Percentiles rank a stretch among this genome's conserved stretches.
phyloP scores from a whole-genome alignment of 1,139 yeast genomes.

The Zhuliangozyma blackwelliae region DNA sequence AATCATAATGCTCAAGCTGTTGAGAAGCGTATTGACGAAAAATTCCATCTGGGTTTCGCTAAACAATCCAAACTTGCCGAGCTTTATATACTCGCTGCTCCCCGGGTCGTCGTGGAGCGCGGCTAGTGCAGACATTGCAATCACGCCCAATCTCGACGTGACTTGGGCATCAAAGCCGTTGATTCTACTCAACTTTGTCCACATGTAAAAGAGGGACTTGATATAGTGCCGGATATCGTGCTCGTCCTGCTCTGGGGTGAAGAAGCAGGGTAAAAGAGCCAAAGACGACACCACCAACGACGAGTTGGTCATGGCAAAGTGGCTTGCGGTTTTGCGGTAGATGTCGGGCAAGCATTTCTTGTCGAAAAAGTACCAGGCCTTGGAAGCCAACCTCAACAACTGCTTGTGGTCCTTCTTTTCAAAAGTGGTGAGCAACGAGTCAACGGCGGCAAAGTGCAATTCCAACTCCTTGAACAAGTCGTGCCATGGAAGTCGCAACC shows the following conservation, averaged over 20 bases:
- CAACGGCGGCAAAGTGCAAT: slow-evolving; percentile 30
- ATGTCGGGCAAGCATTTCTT: slow-evolving; percentile 34
- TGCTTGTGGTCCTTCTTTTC: slow-evolving; percentile 43
- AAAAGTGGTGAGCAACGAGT: slow-evolving; percentile 25
- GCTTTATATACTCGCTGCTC: slow-evolving; percentile 10
- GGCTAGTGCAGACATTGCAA: slow-evolving; percentile 48
- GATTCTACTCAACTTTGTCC: slow-evolving; percentile 60
- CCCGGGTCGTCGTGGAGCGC: slow-evolving; percentile 24
- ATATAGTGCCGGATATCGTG: slow-evolving; percentile 51
- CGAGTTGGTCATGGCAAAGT: slow-evolving; percentile 58
- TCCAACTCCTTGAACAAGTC: slow-evolving; percentile 39
- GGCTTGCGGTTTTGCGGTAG: slow-evolving; percentile 36
- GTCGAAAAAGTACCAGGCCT: slow-evolving; percentile 45
- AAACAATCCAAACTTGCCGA: slow-evolving; percentile 55
- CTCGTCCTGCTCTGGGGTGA: slow-evolving; percentile 21
- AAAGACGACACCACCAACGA: slow-evolving; percentile 55
- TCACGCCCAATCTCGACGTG: slow-evolving; percentile 61
- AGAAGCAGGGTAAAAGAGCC: slow-evolving; percentile 46
- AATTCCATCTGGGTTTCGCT: slow-evolving; percentile 55
- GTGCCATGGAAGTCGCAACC: slow-evolving; percentile 50
- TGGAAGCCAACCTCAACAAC: slow-evolving; percentile 41
- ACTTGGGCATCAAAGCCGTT: slow-evolving; percentile 63
- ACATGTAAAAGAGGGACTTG: slow-evolving; percentile 67
- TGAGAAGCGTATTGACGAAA: slow-evolving; percentile 53
- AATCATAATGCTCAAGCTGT: slow-evolving; percentile 45